Conservation (phyloP, 2,329 filamentous ascomycete genomes). For the Coleophoma crateriformis region DNA sequence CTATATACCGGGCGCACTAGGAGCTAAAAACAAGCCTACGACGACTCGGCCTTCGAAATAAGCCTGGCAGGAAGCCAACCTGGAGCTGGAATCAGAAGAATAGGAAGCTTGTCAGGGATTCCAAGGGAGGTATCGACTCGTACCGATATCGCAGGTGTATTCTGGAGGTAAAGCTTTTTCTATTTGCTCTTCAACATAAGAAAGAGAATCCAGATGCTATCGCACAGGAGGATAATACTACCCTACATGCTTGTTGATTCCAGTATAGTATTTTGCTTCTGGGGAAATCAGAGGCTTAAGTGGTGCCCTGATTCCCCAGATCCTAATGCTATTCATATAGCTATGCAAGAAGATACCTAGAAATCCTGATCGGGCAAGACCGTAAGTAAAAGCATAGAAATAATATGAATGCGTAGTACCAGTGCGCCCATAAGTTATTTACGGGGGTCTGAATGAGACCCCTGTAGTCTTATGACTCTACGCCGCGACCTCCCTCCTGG, state of each 20-base stretch:
- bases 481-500: neutral
- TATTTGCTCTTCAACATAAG: neutral
- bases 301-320: neutral
- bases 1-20: neutral
- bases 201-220: neutral
- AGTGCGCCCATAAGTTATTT: neutral
- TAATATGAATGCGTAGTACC: neutral
- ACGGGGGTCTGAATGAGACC: neutral
- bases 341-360: neutral
- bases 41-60: neutral
- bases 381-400: neutral
- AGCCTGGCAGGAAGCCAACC: neutral
- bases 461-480: neutral
- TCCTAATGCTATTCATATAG: neutral
- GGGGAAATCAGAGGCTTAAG: neutral
- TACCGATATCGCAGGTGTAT: neutral
- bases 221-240: neutral
- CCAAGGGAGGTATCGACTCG: neutral
- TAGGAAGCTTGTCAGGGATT: neutral
- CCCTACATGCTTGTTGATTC: neutral
- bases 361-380: neutral
- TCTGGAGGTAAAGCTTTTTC: neutral
- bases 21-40: neutral
- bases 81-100: neutral
- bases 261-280: neutral